These are phyloP conservation scores for Pleurotus platypus DNA, from an alignment of 768 basidiomycete genomes.

Conservation along the genomic window DNA sequence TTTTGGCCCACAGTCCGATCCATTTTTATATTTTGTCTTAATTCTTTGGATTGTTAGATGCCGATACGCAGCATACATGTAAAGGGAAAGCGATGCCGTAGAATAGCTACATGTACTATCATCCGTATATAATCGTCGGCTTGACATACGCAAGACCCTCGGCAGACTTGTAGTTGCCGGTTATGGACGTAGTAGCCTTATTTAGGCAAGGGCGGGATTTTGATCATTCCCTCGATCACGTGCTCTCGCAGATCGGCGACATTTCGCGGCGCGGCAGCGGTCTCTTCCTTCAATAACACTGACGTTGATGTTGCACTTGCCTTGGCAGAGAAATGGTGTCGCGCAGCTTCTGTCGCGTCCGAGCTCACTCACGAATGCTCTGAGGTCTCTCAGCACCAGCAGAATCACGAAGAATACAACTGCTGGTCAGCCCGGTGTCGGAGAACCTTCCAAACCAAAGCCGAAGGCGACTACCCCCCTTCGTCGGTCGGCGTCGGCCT, in stretches of 20 bases:
- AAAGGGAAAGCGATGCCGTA: neutral
- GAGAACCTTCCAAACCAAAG: slow-evolving; percentile 49
- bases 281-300: too few relatives aligned
- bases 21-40: neutral
- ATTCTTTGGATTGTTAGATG: neutral
- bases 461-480: slow-evolving; percentile 82
- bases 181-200: too few relatives aligned
- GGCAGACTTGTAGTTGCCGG: too few relatives aligned
- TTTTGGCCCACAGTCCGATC: neutral
- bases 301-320: neutral
- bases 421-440: neutral
- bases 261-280: too few relatives aligned
- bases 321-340: neutral
- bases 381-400: neutral
- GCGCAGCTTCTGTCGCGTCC: neutral
- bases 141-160: too few relatives aligned
- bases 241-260: too few relatives aligned
- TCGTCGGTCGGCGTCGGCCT: slow-evolving; percentile 80
- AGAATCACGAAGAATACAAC: neutral
- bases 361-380: neutral
- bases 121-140: neutral
- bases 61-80: neutral
- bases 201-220: too few relatives aligned
- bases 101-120: slow-evolving; percentile 1
- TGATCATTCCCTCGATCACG: too few relatives aligned